Conservation (phyloP, 306 rosid genomes). For the Corylus avellana region DNA sequence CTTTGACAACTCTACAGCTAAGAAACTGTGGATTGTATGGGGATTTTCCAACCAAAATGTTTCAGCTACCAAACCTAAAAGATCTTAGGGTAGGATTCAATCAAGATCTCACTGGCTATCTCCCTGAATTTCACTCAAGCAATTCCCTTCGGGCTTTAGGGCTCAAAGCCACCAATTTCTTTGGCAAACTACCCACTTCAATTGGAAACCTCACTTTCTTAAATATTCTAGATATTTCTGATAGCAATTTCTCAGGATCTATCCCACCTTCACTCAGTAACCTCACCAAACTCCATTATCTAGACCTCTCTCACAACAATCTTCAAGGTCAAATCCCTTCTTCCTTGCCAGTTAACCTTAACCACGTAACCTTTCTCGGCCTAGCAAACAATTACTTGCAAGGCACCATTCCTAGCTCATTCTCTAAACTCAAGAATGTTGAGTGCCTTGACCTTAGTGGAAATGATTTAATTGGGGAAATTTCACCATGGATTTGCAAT, state of each 20-base stretch:
- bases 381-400: no score
- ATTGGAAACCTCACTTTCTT: conserved; percentile 26
- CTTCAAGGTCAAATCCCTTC: no score
- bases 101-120: conserved; percentile 23
- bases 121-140: conserved; percentile 34
- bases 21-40: conserved; percentile 18
- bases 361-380: no score
- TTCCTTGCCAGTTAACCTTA: no score
- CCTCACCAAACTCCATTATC: background rate
- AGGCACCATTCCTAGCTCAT: no score
- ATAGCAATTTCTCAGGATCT: background rate
- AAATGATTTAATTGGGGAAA: no score
- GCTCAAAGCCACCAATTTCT: conserved; percentile 8
- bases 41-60: conserved; percentile 30
- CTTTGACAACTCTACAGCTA: conserved; percentile 9
- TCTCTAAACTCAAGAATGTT: no score
- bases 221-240: background rate
- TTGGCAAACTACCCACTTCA: conserved; percentile 34
- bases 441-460: no score
- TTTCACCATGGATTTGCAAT: no score
- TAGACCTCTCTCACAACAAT: background rate
- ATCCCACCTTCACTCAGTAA: conserved; percentile 39
- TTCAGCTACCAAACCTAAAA: conserved; percentile 32
- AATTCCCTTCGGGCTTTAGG: background rate
- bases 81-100: background rate